Base-by-base conservation (phyloP, 345 rosid genomes). In the Erysimum cheiranthoides region DNA sequence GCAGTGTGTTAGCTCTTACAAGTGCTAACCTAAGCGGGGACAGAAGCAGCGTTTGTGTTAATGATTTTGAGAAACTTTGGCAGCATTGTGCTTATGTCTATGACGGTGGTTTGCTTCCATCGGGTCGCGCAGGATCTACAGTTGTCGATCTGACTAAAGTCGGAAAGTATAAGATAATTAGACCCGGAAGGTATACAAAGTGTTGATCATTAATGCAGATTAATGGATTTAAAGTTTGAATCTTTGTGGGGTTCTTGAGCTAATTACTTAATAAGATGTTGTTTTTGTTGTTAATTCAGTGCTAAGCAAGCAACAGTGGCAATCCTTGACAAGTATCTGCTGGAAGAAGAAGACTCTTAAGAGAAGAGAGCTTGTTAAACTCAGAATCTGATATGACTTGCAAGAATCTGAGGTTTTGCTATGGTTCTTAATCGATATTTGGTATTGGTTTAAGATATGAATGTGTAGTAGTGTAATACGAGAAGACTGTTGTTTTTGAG, bases 81-180 rank as follows among this genome's bases (percentile, higher is more conserved):
- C 82, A 88, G 73, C 91, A 87, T 36, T 95, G 97, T 87, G 93
- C 92, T 8, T 81, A 71, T 61, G 89, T 92, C 47, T 95, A 86
- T 64, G 93, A 95, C 27, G 91, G 88, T 11, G 97, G 97, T 25
- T 81, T 84, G 76, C 97, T 91, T 78, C 90, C 92, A 70, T 82
- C 96, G 4, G 93, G 91, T 7, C 96, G 91, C 51, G 96, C 88
- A 3, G 99, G 99, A 73, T 95, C 99, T 2, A 92, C 99, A 11
- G 79, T 95, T 43, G 96, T 95, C 61, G 97, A 92, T 78, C 86
- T 95, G 52, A 88, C 83, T 4, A 81, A 68, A 60, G 74, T 27
- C 0, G 96, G 93, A 77, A 87, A 78, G 78, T 95, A 88, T 82
- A 85, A 80, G 83, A 86, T 95, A 79, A 86, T 90, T 69, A 86